Evolutionary conservation across 2,329 filamentous ascomycete genomes (phyloP), one percentile per base, ranked within the genome.

Genomic region (Colletotrichum liriopes): DNA sequence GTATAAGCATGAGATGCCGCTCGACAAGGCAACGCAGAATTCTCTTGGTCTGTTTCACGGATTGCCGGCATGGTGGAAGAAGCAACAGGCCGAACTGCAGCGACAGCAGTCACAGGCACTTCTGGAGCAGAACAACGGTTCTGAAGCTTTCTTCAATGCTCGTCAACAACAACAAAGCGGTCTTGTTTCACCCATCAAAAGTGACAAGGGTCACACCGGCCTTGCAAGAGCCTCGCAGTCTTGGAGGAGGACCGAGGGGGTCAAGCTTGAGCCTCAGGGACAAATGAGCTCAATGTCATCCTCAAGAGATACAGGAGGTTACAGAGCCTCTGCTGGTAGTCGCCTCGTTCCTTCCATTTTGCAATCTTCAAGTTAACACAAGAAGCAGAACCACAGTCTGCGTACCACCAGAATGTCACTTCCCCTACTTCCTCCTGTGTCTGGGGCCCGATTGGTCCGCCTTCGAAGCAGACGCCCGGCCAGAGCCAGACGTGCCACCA

Each of bases 1-100:
- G 75, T 98, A 91, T 85, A 96, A 95, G 83, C 95, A 98, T 80
- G 93, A 96, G 80, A 97, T 98, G 93, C 95, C 95, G 0, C 81
- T 84, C 35, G 91, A 95, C 74, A 86, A 86, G 62, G 84, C 86
- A 0, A 93, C 91, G 1, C 89, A 97, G 76, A 84, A 89, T 54
- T 85, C 87, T 8, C 86, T 97, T 3, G 95, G 95, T 0, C 88
- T 97, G 1, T 91, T 90, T 75, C 87, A 91, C 73, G 90, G 90
- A 0, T 82, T 89, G n/a, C 90, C 90, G 0, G 78, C 81, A 20
- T 92, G 90, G 90, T 92, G 86, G 85, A 88, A 85, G 79, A 88
- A 87, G 78, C 81, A 84, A 41, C 86, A 88, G 76, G 82, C 81
- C n/a, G 86, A 88, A 73, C 75, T 85, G 62, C 79, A 83, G 47